Percentiles rank a stretch among this genome's conserved stretches.
Evolutionary conservation across 768 basidiomycete species (phyloP).

Genomic region (Panus rudis): DNA sequence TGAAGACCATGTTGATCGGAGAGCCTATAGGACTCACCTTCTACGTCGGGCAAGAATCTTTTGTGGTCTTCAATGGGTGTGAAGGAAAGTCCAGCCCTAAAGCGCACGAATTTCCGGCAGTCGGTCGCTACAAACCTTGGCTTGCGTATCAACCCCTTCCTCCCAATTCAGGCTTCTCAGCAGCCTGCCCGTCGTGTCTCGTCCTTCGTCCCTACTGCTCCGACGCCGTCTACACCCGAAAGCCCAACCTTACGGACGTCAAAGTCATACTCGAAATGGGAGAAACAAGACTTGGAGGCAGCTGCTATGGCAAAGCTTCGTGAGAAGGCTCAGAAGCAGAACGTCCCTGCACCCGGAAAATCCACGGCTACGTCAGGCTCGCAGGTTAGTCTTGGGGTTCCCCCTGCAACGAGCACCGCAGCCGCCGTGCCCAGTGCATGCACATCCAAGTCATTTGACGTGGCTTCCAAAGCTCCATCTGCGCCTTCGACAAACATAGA

Average conservation of each 20-base stretch:
- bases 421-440: slow-evolving; percentile 10
- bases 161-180: slow-evolving; percentile 17
- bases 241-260: slow-evolving; percentile 44
- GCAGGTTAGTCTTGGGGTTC: slow-evolving; percentile 3
- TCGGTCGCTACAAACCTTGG: slow-evolving; percentile 38
- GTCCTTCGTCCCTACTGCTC: slow-evolving; percentile 23
- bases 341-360: slow-evolving; percentile 4
- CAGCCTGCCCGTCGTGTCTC: slow-evolving; percentile 40
- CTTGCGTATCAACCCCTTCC: slow-evolving; percentile 46
- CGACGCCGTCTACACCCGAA: slow-evolving; percentile 28
- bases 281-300: slow-evolving; percentile 81
- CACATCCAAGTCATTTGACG: no score
- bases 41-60: slow-evolving; percentile 54
- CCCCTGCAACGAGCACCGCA: no score
- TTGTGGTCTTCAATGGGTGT: slow-evolving; percentile 55
- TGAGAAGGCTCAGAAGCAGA: slow-evolving; percentile 36
- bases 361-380: no score
- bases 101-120: slow-evolving; percentile 36
- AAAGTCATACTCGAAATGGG: slow-evolving; percentile 69
- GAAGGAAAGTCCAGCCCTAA: slow-evolving; percentile 22
- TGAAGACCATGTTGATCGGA: no score
- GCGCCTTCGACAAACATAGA: no score
- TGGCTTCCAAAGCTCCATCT: no score
- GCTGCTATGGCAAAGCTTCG: slow-evolving; percentile 70
- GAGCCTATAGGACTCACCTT: slow-evolving; percentile 29